phyloP scores from a whole-genome alignment of 495 filamentous ascomycete species.

The Beverwykella pulmonaria region DNA sequence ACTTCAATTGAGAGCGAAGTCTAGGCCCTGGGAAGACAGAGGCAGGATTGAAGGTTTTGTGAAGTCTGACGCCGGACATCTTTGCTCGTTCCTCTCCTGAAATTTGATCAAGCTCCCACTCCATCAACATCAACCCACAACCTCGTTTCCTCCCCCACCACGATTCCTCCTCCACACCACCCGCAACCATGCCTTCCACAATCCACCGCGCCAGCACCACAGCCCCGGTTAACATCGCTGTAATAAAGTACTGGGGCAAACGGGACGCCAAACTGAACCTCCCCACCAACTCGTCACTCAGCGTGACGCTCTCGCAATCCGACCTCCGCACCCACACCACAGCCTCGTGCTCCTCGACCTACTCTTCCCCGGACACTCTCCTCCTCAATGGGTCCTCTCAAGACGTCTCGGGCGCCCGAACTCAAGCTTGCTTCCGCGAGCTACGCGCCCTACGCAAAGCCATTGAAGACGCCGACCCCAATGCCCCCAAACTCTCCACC shows the following conservation, averaged over 20 bases:
- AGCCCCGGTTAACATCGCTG: constrained; percentile 97
- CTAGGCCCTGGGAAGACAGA: no score
- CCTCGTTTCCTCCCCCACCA: neutral
- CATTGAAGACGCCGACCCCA: constrained; percentile 70
- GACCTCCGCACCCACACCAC: constrained; percentile 96
- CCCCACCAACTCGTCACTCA: constrained; percentile 95
- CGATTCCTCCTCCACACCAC: neutral
- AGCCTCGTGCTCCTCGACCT: constrained; percentile 81
- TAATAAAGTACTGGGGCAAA: constrained; percentile 99
- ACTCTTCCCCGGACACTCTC: constrained; percentile 71
- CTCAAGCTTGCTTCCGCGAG: constrained; percentile 85
- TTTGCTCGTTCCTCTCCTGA: no score
- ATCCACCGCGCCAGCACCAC: constrained; percentile 92
- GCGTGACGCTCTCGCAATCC: constrained; percentile 89
- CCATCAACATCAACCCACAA: no score
- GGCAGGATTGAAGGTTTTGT: neutral
- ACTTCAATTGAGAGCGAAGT: no score
- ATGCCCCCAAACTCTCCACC: constrained; percentile 74
- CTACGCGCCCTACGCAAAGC: constrained; percentile 73
- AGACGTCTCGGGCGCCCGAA: constrained; percentile 82
- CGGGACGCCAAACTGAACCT: constrained; percentile 89
- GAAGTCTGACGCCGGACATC: no score
- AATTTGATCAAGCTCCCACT: no score
- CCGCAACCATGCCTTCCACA: constrained; percentile 50
- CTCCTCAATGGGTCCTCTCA: constrained; percentile 81